Evolutionary conservation across 1,284 basidiomycete species (phyloP).

Genomic region (Marasmius fiardii): DNA sequence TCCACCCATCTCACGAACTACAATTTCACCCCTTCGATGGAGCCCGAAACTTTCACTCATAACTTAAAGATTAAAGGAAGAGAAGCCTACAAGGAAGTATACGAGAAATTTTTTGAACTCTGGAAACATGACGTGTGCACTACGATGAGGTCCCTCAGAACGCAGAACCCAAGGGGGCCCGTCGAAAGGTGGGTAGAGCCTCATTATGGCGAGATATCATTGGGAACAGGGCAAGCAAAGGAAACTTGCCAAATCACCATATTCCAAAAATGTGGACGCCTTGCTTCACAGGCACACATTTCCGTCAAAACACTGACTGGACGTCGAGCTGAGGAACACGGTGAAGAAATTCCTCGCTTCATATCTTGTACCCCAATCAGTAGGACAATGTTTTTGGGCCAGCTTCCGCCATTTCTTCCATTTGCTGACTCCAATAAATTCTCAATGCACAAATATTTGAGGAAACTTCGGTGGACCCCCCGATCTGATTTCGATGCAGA

Average conservation of each 20-base stretch:
- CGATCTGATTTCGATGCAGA: background rate
- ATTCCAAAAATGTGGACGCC: too few relatives aligned
- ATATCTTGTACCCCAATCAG: background rate
- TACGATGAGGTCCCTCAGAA: too few relatives aligned
- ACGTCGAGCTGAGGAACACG: background rate
- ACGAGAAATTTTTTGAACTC: background rate
- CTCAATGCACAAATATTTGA: background rate
- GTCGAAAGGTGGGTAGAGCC: too few relatives aligned
- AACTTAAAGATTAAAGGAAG: background rate
- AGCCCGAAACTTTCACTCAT: too few relatives aligned
- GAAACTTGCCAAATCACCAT: too few relatives aligned
- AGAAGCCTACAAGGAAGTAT: background rate
- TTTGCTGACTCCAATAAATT: background rate
- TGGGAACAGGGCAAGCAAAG: too few relatives aligned
- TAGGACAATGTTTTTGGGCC: background rate
- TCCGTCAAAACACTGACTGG: background rate
- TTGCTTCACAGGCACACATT: background rate
- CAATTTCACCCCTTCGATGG: too few relatives aligned
- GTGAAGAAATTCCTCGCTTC: background rate
- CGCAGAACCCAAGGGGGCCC: too few relatives aligned
- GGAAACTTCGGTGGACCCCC: background rate
- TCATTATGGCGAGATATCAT: too few relatives aligned
- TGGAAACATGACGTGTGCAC: background rate
- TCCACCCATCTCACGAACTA: too few relatives aligned
- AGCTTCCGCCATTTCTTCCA: background rate